Evolutionary conservation across 2,329 filamentous ascomycete species (phyloP), one percentile per base, ranked within the genome.

Genomic region (Penicillium sp.): DNA sequence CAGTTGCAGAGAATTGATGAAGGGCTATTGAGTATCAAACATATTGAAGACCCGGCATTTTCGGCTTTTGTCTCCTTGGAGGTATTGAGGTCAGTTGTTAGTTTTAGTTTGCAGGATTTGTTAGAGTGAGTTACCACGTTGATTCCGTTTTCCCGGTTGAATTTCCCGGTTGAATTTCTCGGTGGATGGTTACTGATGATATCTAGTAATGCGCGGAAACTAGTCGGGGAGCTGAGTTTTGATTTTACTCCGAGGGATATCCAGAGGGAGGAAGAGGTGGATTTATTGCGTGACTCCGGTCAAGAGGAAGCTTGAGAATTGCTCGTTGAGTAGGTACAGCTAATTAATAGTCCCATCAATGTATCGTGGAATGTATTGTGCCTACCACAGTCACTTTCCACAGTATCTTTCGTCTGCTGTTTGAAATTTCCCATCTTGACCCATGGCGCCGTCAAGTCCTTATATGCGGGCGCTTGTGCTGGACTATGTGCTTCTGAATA

Each of bases 31-130:
- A 82, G 80, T 61, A 74, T 87, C 3, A 69, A 76, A 47, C 85
- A 89, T 66, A 79, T 89, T 49, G 79, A 83, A 10, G 84, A 89
- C 64, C 84, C 85, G 0, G 86, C 86, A 0, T 90, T 89, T 70
- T 82, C 85, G 7, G 85, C 86, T 39, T 90, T 90, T 69, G 86
- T 87, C 0, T 82, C 89, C 12, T 75, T 89, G 56, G 86, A 90
- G 66, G 83, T 90, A 9, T 16, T 70, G 42, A 61, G 68, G 36
- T 67, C 64, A 7, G 63, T 69, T 46, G 59, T 70, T 13, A 65
- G 63, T 33, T 65, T 62, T 38, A 64, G 60, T 21, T 52, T 70
- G 47, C 62, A 61, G 45, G 63, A 61, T 21, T 49, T 71, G 24
- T 43, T 70, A 26, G 57, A 57, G 67, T 71, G 61, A 55, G 64